Conservation (phyloP, 2,329 filamentous ascomycete genomes). For the Fusarium avenaceum region DNA sequence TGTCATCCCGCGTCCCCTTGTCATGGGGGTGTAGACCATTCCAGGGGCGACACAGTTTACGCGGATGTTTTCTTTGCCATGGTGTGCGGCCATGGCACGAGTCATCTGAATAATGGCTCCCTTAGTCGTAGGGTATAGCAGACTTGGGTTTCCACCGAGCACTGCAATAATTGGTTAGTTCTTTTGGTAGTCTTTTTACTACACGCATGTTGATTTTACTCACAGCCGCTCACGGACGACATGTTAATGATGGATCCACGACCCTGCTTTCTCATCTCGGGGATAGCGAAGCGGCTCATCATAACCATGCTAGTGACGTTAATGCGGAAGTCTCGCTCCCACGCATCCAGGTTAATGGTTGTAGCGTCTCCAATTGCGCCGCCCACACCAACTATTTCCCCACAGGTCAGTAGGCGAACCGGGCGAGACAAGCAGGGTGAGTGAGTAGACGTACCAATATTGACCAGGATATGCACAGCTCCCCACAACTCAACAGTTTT, state of each 20-base stretch:
- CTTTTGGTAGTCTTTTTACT: too few species aligned
- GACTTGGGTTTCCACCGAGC: slow-evolving; percentile 12
- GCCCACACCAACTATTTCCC: slow-evolving; percentile 1
- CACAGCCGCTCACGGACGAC: slow-evolving; percentile 14
- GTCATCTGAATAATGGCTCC: slow-evolving; percentile 20
- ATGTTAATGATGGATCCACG: slow-evolving; percentile 14
- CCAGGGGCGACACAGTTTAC: slow-evolving; percentile 14
- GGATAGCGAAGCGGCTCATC: slow-evolving; percentile 13
- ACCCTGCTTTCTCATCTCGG: slow-evolving; percentile 17
- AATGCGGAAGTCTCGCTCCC: slow-evolving; percentile 16
- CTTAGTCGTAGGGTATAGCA: slow-evolving; percentile 13
- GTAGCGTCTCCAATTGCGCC: slow-evolving; percentile 14
- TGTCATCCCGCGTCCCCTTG: slow-evolving; percentile 15
- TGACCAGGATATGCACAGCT: slow-evolving; percentile 15
- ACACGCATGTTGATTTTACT: background rate
- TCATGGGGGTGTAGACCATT: slow-evolving; percentile 20
- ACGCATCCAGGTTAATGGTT: slow-evolving; percentile 13
- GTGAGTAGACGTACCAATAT: background rate
- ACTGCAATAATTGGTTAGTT: background rate
- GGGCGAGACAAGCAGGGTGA: background rate
- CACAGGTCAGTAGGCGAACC: background rate
- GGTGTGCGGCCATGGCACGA: slow-evolving; percentile 16
- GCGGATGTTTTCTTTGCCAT: slow-evolving; percentile 9
- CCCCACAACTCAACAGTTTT: slow-evolving; percentile 12
- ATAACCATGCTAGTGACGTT: slow-evolving; percentile 22